Evolutionary conservation across 2,329 filamentous ascomycete species (phyloP), one percentile per base, ranked within the genome.

Genomic region (Monosporascus sp.): DNA sequence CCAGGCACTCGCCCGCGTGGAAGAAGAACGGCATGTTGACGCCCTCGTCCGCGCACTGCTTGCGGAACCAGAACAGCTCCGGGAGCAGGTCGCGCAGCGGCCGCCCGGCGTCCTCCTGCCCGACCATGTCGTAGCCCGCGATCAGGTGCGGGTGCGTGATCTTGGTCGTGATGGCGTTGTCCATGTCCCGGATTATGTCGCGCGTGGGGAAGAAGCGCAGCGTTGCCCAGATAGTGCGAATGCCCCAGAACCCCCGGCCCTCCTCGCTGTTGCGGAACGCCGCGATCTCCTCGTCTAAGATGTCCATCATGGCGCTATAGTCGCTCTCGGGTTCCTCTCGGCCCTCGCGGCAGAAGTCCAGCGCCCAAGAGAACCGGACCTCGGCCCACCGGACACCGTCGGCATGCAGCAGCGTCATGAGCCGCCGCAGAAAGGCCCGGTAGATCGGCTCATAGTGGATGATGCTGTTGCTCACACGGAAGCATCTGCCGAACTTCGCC

Each of bases 11-110:
- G 59, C 92, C 93, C 0, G 93, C 92, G 68, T 97, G 92, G 75
- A 97, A 95, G 76, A 96, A 96, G 75, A 97, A 96, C 1, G 93
- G 93, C 9, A 99, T 85, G 49, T 91, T 84, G 38, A 97, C 81
- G 2, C 81, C 84, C 64, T 91, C 86, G 65, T 89, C 79, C 1
- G 83, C 81, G 68, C 91, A 97, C 62, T 87, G 83, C 70, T 93
- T 92, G 59, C 86, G 86, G 78, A 97, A 97, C 91, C 91, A 97
- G 70, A 97, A 93, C 0, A 97, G 75, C 64, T 96, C 84, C 0
- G 92, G 91, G 0, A 93, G 79, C 3, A 96, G 74, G 60, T 94
- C 88, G 31, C 80, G 78, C 26, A 97, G 80, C 0, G 91, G 80
- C 14, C 89, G 82, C 1, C 91, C 92, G 1, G 79, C 69, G 65